phyloP scores from a whole-genome alignment of 2,329 filamentous ascomycete species.

The Talaromyces sp. region DNA sequence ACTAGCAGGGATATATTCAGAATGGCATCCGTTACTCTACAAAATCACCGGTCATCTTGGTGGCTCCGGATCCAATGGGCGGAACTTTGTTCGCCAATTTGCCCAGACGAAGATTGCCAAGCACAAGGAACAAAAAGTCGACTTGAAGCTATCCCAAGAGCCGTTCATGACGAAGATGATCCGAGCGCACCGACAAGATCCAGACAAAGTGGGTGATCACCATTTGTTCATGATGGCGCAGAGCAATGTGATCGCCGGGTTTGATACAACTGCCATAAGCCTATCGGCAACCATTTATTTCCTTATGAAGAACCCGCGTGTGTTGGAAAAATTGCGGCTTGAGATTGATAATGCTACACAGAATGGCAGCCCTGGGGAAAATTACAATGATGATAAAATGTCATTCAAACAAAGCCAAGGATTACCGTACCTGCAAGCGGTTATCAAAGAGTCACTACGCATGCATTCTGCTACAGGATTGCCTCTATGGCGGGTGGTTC shows the following conservation, averaged over 20 bases:
- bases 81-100: conserved; percentile 28
- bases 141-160: conserved; percentile 22
- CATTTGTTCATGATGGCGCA: conserved; percentile 35
- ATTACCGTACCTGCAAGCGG: conserved; percentile 11
- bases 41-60: conserved; percentile 22
- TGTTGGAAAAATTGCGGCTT: conserved; percentile 6
- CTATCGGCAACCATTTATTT: conserved; percentile 23
- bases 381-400: background rate
- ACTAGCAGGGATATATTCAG: conserved; percentile 38
- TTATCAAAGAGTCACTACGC: conserved; percentile 13
- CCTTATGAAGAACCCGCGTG: conserved; percentile 21
- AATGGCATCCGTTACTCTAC: conserved; percentile 33
- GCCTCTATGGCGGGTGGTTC: conserved; percentile 13
- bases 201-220: conserved; percentile 36
- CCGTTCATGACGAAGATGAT: conserved; percentile 41
- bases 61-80: conserved; percentile 25
- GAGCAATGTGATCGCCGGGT: conserved; percentile 28
- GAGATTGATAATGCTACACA: conserved; percentile 21
- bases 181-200: conserved; percentile 35
- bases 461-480: conserved; percentile 12
- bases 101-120: conserved; percentile 27
- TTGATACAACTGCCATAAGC: conserved; percentile 23
- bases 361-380: conserved; percentile 3
- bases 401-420: conserved; percentile 13
- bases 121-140: conserved; percentile 18